phyloP scores from a whole-genome alignment of 805 yeast species.

The Candida coleopterorum region DNA sequence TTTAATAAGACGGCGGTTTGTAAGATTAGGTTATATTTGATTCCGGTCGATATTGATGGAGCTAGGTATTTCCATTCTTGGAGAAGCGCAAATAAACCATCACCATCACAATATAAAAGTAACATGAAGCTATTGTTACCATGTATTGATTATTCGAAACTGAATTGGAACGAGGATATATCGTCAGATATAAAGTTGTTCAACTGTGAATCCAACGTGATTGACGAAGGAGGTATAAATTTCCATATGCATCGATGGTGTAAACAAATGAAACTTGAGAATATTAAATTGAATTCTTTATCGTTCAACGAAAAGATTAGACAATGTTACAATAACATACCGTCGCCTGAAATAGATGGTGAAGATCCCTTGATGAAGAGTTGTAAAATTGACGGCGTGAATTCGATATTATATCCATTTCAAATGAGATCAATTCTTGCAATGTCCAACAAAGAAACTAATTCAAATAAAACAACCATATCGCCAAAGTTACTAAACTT shows the following conservation, averaged over 20 bases:
- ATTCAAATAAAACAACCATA: constrained; percentile 20
- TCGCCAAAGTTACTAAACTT: constrained; percentile 33
- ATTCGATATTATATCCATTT: constrained; percentile 48
- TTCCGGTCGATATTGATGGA: constrained; percentile 43
- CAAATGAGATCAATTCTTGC: constrained; percentile 57
- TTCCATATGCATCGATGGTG: constrained; percentile 32
- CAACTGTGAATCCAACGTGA: neutral
- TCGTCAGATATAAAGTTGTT: neutral
- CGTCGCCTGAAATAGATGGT: constrained; percentile 18
- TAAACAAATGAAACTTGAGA: neutral
- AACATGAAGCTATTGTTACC: constrained; percentile 33
- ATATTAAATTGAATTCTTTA: neutral
- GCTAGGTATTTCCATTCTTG: constrained; percentile 27
- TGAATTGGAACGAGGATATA: neutral
- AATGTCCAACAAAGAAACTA: constrained; percentile 53
- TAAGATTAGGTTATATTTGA: constrained; percentile 41
- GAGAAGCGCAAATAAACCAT: constrained; percentile 24
- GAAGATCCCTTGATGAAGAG: constrained; percentile 1
- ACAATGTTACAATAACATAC: constrained; percentile 31
- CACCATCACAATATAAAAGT: constrained; percentile 20
- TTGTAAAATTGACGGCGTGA: constrained; percentile 37
- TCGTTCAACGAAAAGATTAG: constrained; percentile 17
- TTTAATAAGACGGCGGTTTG: constrained; percentile 16
- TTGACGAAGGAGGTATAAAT: constrained; percentile 4
- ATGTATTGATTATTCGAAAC: constrained; percentile 36